Percentiles rank a stretch among this genome's conserved stretches.
Conservation (phyloP, 2,329 filamentous ascomycete species). For the Monilinia vaccinii-corymbosi region DNA sequence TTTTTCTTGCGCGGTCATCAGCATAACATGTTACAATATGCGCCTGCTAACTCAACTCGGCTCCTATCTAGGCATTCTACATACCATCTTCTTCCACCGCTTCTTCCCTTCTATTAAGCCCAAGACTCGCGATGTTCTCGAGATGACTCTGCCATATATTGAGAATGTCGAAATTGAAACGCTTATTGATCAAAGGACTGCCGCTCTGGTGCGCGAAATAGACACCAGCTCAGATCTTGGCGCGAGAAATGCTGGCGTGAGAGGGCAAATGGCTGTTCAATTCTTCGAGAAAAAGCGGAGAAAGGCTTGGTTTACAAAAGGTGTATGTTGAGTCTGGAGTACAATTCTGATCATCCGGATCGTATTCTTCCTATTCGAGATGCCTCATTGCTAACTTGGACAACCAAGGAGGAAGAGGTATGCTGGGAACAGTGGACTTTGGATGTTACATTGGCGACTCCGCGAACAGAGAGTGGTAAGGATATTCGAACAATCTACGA, state of each 20-base stretch:
- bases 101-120: slow-evolving; percentile 86
- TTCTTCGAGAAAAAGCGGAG: slow-evolving; percentile 90
- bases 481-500: slow-evolving; percentile 7
- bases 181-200: slow-evolving; percentile 81
- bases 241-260: slow-evolving; percentile 44
- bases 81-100: slow-evolving; percentile 98
- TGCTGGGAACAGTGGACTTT: slow-evolving; percentile 97
- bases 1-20: slow-evolving; percentile 1
- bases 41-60: background rate
- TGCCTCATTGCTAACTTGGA: background rate
- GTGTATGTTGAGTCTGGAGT: slow-evolving; percentile 41
- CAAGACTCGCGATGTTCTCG: slow-evolving; percentile 77
- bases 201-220: slow-evolving; percentile 70
- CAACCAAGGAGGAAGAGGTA: slow-evolving; percentile 9
- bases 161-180: slow-evolving; percentile 87
- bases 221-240: slow-evolving; percentile 43
- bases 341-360: slow-evolving; percentile 4
- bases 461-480: slow-evolving; percentile 78
- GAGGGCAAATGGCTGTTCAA: slow-evolving; percentile 75
- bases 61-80: slow-evolving; percentile 61
- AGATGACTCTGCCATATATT: slow-evolving; percentile 81
- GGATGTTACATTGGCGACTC: slow-evolving; percentile 86
- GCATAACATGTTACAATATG: background rate
- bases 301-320: slow-evolving; percentile 72
- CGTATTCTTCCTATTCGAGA: background rate